Conservation (phyloP, 768 basidiomycete species). For the Amanita pseudoporphyria region DNA sequence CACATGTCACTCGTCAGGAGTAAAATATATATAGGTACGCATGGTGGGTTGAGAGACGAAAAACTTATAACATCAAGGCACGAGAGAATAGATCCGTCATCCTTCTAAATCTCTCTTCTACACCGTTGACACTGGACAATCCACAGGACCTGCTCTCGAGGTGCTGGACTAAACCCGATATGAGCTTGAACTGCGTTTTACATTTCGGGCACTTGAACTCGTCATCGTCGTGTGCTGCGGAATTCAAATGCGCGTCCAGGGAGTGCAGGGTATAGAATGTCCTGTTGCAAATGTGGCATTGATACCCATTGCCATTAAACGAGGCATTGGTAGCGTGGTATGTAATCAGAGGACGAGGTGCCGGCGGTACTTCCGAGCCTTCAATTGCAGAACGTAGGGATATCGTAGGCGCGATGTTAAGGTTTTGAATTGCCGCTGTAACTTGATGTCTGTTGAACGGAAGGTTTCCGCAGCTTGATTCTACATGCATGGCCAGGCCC, state of each 20-base stretch:
- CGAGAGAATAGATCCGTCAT: constrained; percentile 12
- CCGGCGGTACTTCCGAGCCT: neutral
- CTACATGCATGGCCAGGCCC: constrained; percentile 28
- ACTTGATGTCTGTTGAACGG: constrained; percentile 27
- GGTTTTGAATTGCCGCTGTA: constrained; percentile 22
- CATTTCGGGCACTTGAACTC: constrained; percentile 38
- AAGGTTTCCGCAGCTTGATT: constrained; percentile 23
- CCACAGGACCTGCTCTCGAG: constrained; percentile 32
- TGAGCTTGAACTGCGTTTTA: constrained; percentile 21
- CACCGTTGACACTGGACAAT: constrained; percentile 20
- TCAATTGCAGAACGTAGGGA: constrained; percentile 22
- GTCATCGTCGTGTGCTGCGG: constrained; percentile 27
- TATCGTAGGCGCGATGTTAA: constrained; percentile 24
- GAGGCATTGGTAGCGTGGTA: constrained; percentile 24
- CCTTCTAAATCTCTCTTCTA: constrained; percentile 19
- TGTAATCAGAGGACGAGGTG: constrained; percentile 10
- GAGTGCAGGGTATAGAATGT: constrained; percentile 19
- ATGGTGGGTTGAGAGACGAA: too few relatives aligned
- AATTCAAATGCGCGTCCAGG: constrained; percentile 28
- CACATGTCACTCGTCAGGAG: too few relatives aligned
- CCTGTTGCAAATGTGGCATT: constrained; percentile 30
- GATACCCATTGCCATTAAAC: constrained; percentile 30
- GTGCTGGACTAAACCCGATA: constrained; percentile 35
- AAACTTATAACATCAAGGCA: neutral
- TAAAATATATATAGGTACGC: too few relatives aligned